Base-by-base conservation (phyloP, 1,284 basidiomycete species). In the Ustilago cynodontis region DNA sequence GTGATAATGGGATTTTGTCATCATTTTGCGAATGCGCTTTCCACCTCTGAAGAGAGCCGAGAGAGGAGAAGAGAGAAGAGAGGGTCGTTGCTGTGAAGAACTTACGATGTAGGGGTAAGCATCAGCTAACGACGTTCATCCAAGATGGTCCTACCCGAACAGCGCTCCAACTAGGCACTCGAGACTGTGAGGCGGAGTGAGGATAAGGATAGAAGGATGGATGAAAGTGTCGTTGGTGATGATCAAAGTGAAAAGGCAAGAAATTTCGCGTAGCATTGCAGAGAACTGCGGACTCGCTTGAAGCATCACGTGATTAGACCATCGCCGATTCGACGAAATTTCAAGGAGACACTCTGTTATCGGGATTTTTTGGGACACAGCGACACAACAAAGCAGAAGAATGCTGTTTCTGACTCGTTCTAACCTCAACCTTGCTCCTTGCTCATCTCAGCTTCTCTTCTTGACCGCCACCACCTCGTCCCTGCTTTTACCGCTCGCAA, bases 1-100 rank as follows among this genome's bases (percentile, higher is more conserved):
- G 70, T 60, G 39, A 49, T 49, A 56, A 59, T 70, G 70, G 70
- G 70, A 72, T 72, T 26, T 43, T 54, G 33, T 72, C 70, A 72
- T 72, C 70, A 66, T 72, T 56, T 63, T 45, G 33, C 33, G 13
- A 16, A 28, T 33, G 31, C 31, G 11, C 31, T 33, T n/a, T 33
- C 31, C 31, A 33, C 31, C 31, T 11, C 31, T 33, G 41, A 7
- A 20, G 41, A 43, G 41, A 43, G 41, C n/a, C 7, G 11, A 43
- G 18, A 13, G 35, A 11, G 35, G 14, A 37, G 35, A 37, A 37
- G 14, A 3, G 14, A 14, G 14, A 33, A 33, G 31, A 33, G 31
- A 33, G 31, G 11, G 31, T 5, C 6, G 31, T 33, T 6, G 5
- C 6, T 33, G 11, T 33, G 11, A 6, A 11, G 11, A 37, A 37